These are phyloP conservation scores for Brassica balearica DNA, from an alignment of 441 rosid genomes.

Conservation along the genomic window DNA sequence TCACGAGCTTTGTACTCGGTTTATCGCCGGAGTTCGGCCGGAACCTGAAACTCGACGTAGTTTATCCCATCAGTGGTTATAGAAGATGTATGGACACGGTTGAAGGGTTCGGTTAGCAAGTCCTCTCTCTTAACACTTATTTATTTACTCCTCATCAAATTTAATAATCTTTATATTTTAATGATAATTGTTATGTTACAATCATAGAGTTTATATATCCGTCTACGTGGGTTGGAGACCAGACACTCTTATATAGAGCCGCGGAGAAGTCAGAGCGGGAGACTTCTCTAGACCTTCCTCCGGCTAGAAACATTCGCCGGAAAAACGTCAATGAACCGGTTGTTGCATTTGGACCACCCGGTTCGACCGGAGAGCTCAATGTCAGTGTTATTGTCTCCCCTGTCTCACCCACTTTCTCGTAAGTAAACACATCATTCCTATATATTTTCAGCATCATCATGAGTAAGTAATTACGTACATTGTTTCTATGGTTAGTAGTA, in stretches of 20 bases:
- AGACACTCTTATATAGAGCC: conserved; percentile 74
- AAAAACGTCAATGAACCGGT: conserved; percentile 68
- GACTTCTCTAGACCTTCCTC: conserved; percentile 81
- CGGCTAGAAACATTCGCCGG: conserved; percentile 49
- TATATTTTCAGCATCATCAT: not conserved
- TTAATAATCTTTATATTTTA: not conserved
- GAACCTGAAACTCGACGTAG: conserved; percentile 73
- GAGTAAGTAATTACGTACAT: not conserved
- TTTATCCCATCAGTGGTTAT: conserved; percentile 79
- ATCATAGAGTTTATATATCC: conserved; percentile 76
- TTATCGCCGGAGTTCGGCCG: conserved; percentile 71
- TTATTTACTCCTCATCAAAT: not conserved
- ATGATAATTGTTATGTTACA: not conserved
- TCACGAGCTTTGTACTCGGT: conserved; percentile 78
- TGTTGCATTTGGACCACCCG: conserved; percentile 88
- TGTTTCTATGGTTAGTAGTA: not conserved
- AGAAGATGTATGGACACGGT: conserved; percentile 71
- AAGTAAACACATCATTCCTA: conserved; percentile 40
- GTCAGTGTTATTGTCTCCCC: conserved; percentile 87
- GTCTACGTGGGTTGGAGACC: conserved; percentile 83
- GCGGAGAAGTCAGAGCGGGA: conserved; percentile 64
- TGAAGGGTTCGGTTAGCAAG: conserved; percentile 86
- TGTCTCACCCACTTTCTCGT: conserved; percentile 81
- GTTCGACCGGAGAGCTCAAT: conserved; percentile 87
- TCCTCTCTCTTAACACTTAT: conserved; percentile 11